A percentile compares a stretch with the other conserved stretches of the same genome.
These are phyloP conservation scores for Gaeumannomyces tritici DNA, from an alignment of 2,329 filamentous ascomycete species.

Conservation along the genomic window DNA sequence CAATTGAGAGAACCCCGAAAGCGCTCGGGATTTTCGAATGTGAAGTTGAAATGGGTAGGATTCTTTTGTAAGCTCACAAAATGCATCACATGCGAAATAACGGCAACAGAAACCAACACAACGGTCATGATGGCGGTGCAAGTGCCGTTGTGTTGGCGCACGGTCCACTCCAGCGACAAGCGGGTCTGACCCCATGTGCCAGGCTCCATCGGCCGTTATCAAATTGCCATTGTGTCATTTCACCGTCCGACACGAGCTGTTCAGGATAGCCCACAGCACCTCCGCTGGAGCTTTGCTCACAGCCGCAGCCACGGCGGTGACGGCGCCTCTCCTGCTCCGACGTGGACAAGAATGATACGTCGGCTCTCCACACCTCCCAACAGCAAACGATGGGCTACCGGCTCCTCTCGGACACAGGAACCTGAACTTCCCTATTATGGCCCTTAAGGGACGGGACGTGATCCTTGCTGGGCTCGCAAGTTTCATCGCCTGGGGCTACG, in stretches of 20 bases:
- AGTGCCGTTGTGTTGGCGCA: not conserved
- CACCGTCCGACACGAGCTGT: not conserved
- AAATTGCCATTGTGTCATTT: not conserved
- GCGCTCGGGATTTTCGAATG: no score
- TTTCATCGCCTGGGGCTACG: constrained; percentile 83
- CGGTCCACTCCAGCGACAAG: not conserved
- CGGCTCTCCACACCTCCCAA: not conserved
- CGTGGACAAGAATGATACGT: not conserved
- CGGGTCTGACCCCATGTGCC: not conserved
- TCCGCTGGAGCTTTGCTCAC: not conserved
- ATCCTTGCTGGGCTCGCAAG: constrained; percentile 56
- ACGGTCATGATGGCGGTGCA: no score
- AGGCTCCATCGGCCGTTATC: not conserved
- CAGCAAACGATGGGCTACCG: constrained; percentile 3
- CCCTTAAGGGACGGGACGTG: constrained; percentile 65
- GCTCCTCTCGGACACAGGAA: not conserved
- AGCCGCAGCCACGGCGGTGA: not conserved
- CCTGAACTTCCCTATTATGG: constrained; percentile 39
- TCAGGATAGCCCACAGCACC: not conserved
- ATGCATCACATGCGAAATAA: no score
- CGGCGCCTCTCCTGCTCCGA: not conserved
- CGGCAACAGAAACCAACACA: no score
- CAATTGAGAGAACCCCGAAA: no score
- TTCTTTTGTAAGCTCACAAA: no score
- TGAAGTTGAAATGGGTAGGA: no score